Conservation (phyloP, 2,329 filamentous ascomycete genomes). For the Diaporthe sp. region DNA sequence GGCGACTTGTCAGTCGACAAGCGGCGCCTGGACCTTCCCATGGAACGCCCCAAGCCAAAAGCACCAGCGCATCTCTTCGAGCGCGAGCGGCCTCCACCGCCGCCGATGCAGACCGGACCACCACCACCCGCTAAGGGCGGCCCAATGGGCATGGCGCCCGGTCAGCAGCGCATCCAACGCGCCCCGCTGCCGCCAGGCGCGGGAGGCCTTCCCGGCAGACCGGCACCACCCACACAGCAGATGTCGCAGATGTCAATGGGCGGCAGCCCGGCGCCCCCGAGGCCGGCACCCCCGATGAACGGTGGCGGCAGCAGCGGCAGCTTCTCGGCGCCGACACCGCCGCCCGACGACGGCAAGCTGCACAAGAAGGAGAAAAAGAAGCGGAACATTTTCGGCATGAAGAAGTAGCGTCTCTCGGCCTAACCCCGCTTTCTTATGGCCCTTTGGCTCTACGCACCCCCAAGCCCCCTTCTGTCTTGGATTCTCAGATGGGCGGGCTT, state of each 20-base stretch:
- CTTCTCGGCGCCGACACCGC: conserved; percentile 44
- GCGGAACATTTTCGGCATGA: conserved; percentile 70
- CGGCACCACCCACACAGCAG: conserved; percentile 65
- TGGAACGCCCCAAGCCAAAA: conserved; percentile 83
- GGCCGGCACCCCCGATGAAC: conserved; percentile 46
- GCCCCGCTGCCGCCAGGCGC: conserved; percentile 48
- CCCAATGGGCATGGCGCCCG: conserved; percentile 48
- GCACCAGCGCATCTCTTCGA: conserved; percentile 91
- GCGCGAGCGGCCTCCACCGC: conserved; percentile 70
- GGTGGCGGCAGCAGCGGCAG: conserved; percentile 47
- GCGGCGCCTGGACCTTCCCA: conserved; percentile 82
- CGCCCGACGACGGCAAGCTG: conserved; percentile 51
- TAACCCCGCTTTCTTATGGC: background rate
- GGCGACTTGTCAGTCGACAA: conserved; percentile 83
- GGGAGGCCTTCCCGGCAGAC: conserved; percentile 54
- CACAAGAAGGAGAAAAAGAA: conserved; percentile 74
- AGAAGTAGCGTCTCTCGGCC: conserved; percentile 60
- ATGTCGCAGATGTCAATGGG: conserved; percentile 70
- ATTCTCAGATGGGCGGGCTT: background rate
- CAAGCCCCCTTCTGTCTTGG: background rate
- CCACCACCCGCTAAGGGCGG: conserved; percentile 46
- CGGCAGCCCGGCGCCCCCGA: conserved; percentile 41
- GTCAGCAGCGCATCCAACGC: conserved; percentile 45
- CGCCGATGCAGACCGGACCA: conserved; percentile 55
- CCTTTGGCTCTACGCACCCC: background rate